These are phyloP conservation scores for Rhizopogon salebrosus DNA, from an alignment of 768 basidiomycete species.

Conservation along the genomic window DNA sequence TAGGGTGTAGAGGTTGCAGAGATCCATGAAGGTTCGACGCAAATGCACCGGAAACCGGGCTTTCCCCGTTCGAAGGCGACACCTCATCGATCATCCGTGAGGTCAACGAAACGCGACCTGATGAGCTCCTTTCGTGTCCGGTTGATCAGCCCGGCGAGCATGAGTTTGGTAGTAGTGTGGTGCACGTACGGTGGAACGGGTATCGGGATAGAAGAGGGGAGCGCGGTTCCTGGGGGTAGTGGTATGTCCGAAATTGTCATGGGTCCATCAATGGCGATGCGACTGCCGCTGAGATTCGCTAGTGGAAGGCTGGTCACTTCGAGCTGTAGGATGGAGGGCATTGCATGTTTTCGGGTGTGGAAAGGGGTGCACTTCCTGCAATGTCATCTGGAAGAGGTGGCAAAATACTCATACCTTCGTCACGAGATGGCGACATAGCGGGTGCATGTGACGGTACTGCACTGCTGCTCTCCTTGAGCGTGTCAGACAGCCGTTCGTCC, in stretches of 20 bases:
- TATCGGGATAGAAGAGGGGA: background rate
- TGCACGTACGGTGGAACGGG: constrained; percentile 22
- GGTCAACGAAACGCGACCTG: background rate
- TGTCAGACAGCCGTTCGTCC: background rate
- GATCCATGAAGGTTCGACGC: too few species aligned
- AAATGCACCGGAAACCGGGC: background rate
- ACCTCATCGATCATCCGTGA: background rate
- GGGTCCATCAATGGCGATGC: background rate
- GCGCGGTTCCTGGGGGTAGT: constrained; percentile 3
- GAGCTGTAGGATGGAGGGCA: background rate
- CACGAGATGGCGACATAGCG: background rate
- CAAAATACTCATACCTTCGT: background rate
- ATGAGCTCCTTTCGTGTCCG: constrained; percentile 9
- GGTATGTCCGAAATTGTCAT: background rate
- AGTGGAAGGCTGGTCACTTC: background rate
- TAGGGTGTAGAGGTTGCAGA: background rate
- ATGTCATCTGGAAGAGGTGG: background rate
- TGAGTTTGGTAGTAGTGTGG: constrained; percentile 6
- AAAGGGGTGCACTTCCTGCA: background rate
- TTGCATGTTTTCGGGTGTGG: background rate
- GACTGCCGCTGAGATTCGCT: background rate
- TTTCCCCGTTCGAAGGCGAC: background rate
- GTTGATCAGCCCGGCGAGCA: constrained; percentile 19
- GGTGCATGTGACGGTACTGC: background rate
- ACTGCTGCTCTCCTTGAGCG: too few species aligned